phyloP scores from a whole-genome alignment of 345 rosid species.

The Lepidium didymum region DNA sequence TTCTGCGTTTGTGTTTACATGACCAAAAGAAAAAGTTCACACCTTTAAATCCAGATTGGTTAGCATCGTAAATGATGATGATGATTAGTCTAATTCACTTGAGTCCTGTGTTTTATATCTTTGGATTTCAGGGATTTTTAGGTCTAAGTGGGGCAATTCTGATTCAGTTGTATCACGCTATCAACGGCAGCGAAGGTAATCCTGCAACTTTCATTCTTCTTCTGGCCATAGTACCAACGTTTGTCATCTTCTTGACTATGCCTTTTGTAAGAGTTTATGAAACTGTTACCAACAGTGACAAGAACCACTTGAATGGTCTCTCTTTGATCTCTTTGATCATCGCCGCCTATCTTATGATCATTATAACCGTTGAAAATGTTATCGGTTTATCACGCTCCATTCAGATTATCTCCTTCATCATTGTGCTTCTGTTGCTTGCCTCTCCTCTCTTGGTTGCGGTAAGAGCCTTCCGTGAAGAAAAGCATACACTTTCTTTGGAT shows the following conservation, averaged over 20 bases:
- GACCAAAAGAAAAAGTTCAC: background rate
- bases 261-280: constrained; percentile 51
- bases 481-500: constrained; percentile 3
- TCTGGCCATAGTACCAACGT: constrained; percentile 60
- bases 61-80: background rate
- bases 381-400: constrained; percentile 38
- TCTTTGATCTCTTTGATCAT: constrained; percentile 51
- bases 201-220: constrained; percentile 65
- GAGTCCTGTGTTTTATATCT: background rate
- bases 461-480: constrained; percentile 46
- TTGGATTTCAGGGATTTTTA: constrained; percentile 61
- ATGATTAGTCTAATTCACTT: background rate
- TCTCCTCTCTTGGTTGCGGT: constrained; percentile 55
- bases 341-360: constrained; percentile 61
- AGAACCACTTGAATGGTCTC: constrained; percentile 67
- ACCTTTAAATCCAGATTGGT: background rate
- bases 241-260: constrained; percentile 54
- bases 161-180: constrained; percentile 54
- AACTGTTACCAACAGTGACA: constrained; percentile 40
- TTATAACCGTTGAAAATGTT: constrained; percentile 51
- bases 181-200: constrained; percentile 38
- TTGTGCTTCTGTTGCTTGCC: constrained; percentile 48
- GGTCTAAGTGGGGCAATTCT: constrained; percentile 86
- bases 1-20: background rate
- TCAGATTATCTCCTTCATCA: constrained; percentile 37